Conservation (phyloP, 208 protist genomes). For the Acanthamoeba culbertsoni region DNA sequence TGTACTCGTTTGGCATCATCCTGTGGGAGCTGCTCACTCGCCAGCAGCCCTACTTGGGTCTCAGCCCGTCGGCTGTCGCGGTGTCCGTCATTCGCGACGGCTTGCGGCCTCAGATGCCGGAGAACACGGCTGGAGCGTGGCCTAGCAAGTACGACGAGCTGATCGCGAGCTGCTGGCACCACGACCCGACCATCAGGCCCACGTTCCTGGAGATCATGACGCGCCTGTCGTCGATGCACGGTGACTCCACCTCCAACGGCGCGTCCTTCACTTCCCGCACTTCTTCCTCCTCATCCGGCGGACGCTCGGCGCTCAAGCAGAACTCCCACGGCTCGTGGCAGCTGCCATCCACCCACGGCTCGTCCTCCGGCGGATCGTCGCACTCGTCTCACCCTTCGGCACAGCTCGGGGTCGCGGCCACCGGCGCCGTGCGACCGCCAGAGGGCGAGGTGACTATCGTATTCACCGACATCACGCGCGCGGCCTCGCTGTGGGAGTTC, state of each 20-base stretch:
- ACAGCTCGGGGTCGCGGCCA: not conserved
- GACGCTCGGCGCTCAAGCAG: not conserved
- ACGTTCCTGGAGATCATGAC: constrained; percentile 55
- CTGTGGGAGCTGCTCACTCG: not conserved
- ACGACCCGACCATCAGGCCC: constrained; percentile 18
- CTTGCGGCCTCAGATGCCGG: not conserved
- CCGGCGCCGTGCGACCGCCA: not conserved
- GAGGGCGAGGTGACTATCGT: constrained; percentile 1
- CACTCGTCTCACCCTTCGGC: not conserved
- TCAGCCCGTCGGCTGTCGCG: constrained; percentile 9
- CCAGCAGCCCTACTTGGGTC: not conserved
- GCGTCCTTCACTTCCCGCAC: not conserved
- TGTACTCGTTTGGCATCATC: constrained; percentile 42
- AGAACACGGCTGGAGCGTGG: not conserved
- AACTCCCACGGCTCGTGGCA: not conserved
- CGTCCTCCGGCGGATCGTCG: not conserved
- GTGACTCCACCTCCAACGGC: not conserved
- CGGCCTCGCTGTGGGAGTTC: constrained; percentile 38
- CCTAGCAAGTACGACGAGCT: not conserved
- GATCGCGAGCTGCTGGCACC: constrained; percentile 13
- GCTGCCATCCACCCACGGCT: not conserved
- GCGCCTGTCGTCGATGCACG: not conserved
- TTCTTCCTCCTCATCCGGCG: not conserved
- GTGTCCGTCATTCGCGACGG: constrained; percentile 30
- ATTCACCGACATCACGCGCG: not conserved